Evolutionary conservation across 2,329 filamentous ascomycete species (phyloP).

Genomic region (Talaromyces atroroseus): DNA sequence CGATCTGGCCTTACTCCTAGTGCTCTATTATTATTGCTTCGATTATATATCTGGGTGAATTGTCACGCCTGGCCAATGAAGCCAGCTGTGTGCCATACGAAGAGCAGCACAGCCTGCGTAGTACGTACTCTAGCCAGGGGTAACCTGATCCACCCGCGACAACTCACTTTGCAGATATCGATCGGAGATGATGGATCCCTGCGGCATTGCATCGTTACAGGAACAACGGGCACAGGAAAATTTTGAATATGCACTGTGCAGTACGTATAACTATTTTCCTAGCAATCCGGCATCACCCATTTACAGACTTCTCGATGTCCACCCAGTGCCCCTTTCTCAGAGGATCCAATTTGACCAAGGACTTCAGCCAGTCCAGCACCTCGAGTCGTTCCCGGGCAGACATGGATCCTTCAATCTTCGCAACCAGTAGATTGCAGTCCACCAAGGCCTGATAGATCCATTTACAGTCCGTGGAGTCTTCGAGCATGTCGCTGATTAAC

Average conservation of each 20-base stretch:
- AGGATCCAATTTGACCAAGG: conserved; percentile 65
- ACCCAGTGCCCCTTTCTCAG: conserved; percentile 70
- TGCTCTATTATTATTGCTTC: too few species aligned
- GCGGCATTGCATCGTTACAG: too few species aligned
- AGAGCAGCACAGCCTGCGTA: background rate
- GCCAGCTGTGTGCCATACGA: too few species aligned
- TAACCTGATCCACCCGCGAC: background rate
- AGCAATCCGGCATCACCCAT: background rate
- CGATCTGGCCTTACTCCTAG: background rate
- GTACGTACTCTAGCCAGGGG: background rate
- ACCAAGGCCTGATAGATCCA: conserved; percentile 87
- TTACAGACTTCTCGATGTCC: conserved; percentile 52
- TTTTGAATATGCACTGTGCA: too few species aligned
- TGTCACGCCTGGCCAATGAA: too few species aligned
- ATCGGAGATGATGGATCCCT: too few species aligned
- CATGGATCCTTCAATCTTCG: conserved; percentile 46
- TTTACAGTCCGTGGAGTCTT: conserved; percentile 67
- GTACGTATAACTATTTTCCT: too few species aligned
- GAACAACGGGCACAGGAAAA: too few species aligned
- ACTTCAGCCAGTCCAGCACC: conserved; percentile 55
- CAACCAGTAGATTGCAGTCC: conserved; percentile 62
- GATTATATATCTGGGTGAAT: background rate
- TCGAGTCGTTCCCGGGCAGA: conserved; percentile 40
- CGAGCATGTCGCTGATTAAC: conserved; percentile 63
- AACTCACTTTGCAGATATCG: too few species aligned